Percentiles rank a stretch among this genome's conserved stretches.
Evolutionary conservation across 1,284 basidiomycete genomes (phyloP).

Genomic region (Apiotrichum gracile): DNA sequence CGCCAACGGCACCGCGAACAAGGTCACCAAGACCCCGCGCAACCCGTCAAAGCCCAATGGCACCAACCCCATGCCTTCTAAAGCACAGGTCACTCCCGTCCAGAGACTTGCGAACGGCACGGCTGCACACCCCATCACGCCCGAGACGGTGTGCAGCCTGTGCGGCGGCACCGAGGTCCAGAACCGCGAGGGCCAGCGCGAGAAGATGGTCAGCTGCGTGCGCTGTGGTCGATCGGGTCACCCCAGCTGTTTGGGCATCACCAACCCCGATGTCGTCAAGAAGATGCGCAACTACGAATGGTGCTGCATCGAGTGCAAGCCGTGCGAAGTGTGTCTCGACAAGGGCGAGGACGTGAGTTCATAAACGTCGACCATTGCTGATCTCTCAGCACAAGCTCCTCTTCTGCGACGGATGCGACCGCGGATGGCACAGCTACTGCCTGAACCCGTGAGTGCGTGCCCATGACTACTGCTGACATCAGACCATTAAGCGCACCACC

Average conservation of each 20-base stretch:
- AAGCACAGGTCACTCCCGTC: not conserved
- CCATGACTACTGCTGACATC: not conserved
- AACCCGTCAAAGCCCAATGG: not conserved
- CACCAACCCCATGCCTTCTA: not conserved
- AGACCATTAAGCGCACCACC: slow-evolving; percentile 62
- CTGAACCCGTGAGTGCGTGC: slow-evolving; percentile 55
- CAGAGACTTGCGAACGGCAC: not conserved
- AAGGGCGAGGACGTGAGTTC: slow-evolving; percentile 82
- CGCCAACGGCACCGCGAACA: not conserved
- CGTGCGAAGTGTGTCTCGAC: slow-evolving; percentile 76
- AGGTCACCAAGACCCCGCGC: not conserved
- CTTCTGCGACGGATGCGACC: slow-evolving; percentile 91
- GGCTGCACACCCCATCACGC: not conserved
- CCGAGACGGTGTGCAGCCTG: slow-evolving; percentile 25
- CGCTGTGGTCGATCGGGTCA: slow-evolving; percentile 51
- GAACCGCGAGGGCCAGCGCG: slow-evolving; percentile 21
- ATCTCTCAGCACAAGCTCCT: slow-evolving; percentile 60
- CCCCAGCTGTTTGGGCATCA: slow-evolving; percentile 60
- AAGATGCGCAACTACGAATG: slow-evolving; percentile 63
- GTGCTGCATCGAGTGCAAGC: slow-evolving; percentile 90
- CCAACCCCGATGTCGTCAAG: slow-evolving; percentile 12
- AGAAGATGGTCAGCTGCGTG: slow-evolving; percentile 38
- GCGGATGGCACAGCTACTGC: slow-evolving; percentile 92
- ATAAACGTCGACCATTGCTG: not conserved
- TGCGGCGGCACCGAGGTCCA: slow-evolving; percentile 27